A percentile compares a stretch with the other conserved stretches of the same genome.
These are phyloP conservation scores for Alternaria consortialis DNA, from an alignment of 2,329 filamentous ascomycete genomes.

Conservation along the genomic window DNA sequence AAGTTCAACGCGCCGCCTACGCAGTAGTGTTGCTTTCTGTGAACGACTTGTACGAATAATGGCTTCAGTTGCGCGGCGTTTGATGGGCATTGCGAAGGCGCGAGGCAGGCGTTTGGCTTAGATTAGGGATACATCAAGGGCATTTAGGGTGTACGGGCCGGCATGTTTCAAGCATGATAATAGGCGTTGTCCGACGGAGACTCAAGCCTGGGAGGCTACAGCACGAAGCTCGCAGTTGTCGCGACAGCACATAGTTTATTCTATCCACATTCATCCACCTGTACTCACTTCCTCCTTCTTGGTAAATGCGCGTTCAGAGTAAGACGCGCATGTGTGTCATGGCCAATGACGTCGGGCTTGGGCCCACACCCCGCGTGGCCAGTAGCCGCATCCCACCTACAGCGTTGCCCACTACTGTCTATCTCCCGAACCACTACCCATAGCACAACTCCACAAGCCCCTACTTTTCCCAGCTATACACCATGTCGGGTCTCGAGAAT, in stretches of 20 bases:
- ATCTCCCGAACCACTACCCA: conserved; percentile 23
- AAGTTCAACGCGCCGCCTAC: conserved; percentile 68
- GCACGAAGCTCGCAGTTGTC: neutral
- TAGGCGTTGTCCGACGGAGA: conserved; percentile 13
- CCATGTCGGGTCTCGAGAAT: conserved; percentile 69
- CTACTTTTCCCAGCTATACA: conserved; percentile 20
- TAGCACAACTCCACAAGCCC: conserved; percentile 14
- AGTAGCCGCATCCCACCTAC: conserved; percentile 38
- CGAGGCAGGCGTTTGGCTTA: conserved; percentile 36
- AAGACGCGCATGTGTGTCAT: neutral
- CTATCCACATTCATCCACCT: neutral
- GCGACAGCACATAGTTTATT: neutral
- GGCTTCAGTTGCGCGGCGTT: conserved; percentile 35
- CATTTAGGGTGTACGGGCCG: conserved; percentile 14
- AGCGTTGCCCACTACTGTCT: conserved; percentile 15
- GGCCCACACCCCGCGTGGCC: conserved; percentile 35
- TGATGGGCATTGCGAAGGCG: conserved; percentile 22
- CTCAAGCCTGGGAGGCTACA: neutral
- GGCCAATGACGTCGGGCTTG: conserved; percentile 30
- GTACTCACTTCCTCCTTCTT: conserved; percentile 8
- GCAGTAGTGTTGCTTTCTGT: conserved; percentile 25
- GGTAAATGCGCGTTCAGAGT: conserved; percentile 12
- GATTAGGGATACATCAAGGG: conserved; percentile 25
- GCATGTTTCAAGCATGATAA: conserved; percentile 13
- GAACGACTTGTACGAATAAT: conserved; percentile 20